Conservation (phyloP, 2,329 filamentous ascomycete genomes). For the Coniochaeta ligniaria region DNA sequence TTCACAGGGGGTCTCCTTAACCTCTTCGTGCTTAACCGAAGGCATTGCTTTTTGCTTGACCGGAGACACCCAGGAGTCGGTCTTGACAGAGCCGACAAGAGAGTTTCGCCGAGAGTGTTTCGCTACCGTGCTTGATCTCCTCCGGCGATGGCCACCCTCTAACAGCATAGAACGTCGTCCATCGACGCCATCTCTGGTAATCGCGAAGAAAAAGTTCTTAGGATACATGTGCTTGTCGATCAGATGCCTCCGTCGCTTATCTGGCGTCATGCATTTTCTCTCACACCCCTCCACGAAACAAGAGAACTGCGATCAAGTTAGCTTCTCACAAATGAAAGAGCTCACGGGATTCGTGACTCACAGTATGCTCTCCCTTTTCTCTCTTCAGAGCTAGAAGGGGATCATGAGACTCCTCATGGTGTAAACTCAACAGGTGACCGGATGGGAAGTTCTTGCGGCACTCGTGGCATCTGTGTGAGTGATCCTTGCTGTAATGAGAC, state of each 20-base stretch:
- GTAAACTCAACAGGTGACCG: constrained; percentile 68
- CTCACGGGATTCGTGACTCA: constrained; percentile 31
- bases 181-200: constrained; percentile 87
- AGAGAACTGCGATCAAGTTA: constrained; percentile 51
- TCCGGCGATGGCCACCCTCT: constrained; percentile 41
- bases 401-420: constrained; percentile 90
- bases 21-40: neutral
- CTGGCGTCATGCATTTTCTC: constrained; percentile 71
- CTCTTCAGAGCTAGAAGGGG: constrained; percentile 63
- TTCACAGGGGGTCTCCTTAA: constrained; percentile 3
- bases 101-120: constrained; percentile 12
- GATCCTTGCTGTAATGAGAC: constrained; percentile 72
- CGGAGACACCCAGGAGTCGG: neutral
- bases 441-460: constrained; percentile 87
- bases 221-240: constrained; percentile 95
- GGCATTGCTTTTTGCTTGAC: neutral
- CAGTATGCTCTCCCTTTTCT: constrained; percentile 80
- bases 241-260: constrained; percentile 80
- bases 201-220: constrained; percentile 77
- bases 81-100: neutral
- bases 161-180: constrained; percentile 71
- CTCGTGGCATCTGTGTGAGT: constrained; percentile 77
- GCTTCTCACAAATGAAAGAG: neutral
- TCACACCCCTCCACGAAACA: constrained; percentile 91
- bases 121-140: constrained; percentile 36